phyloP scores from a whole-genome alignment of 1,139 yeast species.

The Pichia sp. region DNA sequence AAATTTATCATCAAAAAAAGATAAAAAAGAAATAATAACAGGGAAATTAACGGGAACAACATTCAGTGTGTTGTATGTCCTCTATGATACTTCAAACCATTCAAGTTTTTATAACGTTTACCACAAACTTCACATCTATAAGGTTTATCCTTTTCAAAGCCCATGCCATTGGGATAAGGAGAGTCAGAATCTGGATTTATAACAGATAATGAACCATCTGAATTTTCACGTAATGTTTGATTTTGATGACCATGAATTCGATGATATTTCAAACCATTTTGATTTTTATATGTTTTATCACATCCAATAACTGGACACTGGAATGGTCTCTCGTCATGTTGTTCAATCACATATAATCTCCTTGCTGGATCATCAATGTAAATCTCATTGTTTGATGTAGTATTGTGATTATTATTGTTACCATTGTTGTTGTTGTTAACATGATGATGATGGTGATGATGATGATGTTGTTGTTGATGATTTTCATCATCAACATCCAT shows the following conservation, averaged over 20 bases:
- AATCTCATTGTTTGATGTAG: constrained; percentile 35
- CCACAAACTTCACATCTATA: constrained; percentile 98
- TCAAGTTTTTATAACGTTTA: constrained; percentile 88
- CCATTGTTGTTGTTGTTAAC: constrained; percentile 29
- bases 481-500: constrained; percentile 26
- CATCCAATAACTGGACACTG: constrained; percentile 98
- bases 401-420: constrained; percentile 24
- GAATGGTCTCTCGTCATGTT: constrained; percentile 89
- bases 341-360: constrained; percentile 85
- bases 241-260: constrained; percentile 96
- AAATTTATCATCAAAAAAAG: neutral
- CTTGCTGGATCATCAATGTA: constrained; percentile 91
- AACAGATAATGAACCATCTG: constrained; percentile 88
- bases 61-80: constrained; percentile 88
- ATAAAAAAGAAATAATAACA: neutral
- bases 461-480: neutral
- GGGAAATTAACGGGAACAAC: neutral
- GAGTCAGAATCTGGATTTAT: constrained; percentile 90
- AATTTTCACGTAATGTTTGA: constrained; percentile 82
- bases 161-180: constrained; percentile 88
- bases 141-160: constrained; percentile 95
- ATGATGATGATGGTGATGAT: neutral
- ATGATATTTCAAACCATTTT: constrained; percentile 94
- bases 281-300: constrained; percentile 94
- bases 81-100: constrained; percentile 93